Conservation (phyloP, 2,329 filamentous ascomycete species). For the Emmonsiellopsis sp. region DNA sequence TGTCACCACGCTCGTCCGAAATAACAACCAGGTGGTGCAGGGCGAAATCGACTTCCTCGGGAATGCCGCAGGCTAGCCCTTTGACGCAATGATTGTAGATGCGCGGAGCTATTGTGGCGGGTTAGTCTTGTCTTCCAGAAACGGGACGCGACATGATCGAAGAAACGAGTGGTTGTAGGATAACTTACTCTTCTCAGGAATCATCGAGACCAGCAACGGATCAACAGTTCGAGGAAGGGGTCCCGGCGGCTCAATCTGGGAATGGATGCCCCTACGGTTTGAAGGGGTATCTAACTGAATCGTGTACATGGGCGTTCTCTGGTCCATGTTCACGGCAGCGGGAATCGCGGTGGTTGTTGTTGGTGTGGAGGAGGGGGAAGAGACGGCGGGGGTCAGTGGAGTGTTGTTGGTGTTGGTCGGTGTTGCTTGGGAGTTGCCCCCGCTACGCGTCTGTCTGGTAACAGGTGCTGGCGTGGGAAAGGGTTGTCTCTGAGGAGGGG, state of each 20-base stretch:
- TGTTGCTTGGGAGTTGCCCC: neutral
- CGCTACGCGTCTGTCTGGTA: slow-evolving; percentile 1
- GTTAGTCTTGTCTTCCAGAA: neutral
- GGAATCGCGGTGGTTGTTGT: neutral
- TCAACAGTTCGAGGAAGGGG: slow-evolving; percentile 23
- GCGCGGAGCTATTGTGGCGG: slow-evolving; percentile 32
- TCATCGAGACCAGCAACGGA: slow-evolving; percentile 23
- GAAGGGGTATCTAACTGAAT: slow-evolving; percentile 31
- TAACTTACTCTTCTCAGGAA: slow-evolving; percentile 3
- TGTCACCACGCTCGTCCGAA: slow-evolving; percentile 86
- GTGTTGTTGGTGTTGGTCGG: neutral
- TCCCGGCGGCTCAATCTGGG: slow-evolving; percentile 20
- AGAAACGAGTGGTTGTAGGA: neutral
- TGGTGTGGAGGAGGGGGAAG: neutral
- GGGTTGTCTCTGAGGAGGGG: neutral
- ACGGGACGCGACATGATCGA: neutral
- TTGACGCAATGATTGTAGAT: slow-evolving; percentile 86
- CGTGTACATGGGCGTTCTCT: slow-evolving; percentile 4
- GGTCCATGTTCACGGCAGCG: neutral
- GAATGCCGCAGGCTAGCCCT: slow-evolving; percentile 68
- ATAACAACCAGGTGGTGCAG: slow-evolving; percentile 92
- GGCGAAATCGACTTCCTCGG: slow-evolving; percentile 81
- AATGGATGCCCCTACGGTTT: slow-evolving; percentile 31
- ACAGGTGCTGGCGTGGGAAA: neutral
- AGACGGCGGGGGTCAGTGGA: neutral